phyloP scores from a whole-genome alignment of 2,329 filamentous ascomycete genomes.

The Clathrospora elynae region DNA sequence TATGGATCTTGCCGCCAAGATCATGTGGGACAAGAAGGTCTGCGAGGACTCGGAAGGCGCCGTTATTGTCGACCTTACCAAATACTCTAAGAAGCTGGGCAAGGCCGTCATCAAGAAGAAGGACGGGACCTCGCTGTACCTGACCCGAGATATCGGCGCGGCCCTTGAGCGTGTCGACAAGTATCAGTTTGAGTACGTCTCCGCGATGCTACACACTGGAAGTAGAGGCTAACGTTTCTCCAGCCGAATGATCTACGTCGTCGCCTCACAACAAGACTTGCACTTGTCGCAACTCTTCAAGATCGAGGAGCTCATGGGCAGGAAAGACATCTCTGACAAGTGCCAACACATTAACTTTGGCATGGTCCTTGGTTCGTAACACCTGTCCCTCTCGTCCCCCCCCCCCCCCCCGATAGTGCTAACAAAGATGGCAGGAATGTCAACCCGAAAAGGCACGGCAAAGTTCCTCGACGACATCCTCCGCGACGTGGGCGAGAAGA shows the following conservation, averaged over 20 bases:
- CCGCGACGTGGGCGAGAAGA: slow-evolving; percentile 77
- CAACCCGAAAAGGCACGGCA: slow-evolving; percentile 66
- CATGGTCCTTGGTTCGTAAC: slow-evolving; percentile 61
- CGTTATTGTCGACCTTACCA: slow-evolving; percentile 70
- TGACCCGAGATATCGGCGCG: slow-evolving; percentile 71
- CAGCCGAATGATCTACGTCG: slow-evolving; percentile 69
- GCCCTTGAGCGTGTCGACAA: slow-evolving; percentile 66
- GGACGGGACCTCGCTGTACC: slow-evolving; percentile 70
- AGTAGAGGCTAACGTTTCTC: background rate
- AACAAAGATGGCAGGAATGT: slow-evolving; percentile 53
- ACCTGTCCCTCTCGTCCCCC: background rate
- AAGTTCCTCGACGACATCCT: slow-evolving; percentile 58
- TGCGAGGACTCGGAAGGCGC: slow-evolving; percentile 69
- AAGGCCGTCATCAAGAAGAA: slow-evolving; percentile 70
- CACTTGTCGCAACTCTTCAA: slow-evolving; percentile 70
- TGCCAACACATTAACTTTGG: slow-evolving; percentile 70
- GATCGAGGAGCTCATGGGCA: slow-evolving; percentile 65
- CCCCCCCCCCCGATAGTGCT: background rate
- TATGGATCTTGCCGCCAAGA: slow-evolving; percentile 64
- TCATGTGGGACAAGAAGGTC: slow-evolving; percentile 64
- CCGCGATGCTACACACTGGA: background rate
- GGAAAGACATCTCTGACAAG: slow-evolving; percentile 62
- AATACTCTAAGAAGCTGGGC: slow-evolving; percentile 71
- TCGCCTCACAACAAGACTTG: slow-evolving; percentile 67
- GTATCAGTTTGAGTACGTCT: slow-evolving; percentile 61